These are phyloP conservation scores for Oryza longistaminata DNA, from an alignment of 176 grass and related monocot species.

Conservation along the genomic window DNA sequence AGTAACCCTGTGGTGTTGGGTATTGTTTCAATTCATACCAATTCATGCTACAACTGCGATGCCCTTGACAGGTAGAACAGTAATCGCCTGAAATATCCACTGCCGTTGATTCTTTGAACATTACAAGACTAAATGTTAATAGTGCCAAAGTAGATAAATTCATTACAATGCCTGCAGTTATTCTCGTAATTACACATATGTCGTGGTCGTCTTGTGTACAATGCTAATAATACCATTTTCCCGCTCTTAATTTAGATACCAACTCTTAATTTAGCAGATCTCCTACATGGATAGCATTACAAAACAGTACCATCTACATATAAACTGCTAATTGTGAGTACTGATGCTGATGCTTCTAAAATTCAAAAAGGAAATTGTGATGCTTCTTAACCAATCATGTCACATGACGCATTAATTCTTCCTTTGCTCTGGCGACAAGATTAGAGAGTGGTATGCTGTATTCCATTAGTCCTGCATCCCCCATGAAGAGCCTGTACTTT, in stretches of 20 bases:
- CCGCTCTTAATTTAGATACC: background rate
- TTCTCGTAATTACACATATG: background rate
- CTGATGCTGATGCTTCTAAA: background rate
- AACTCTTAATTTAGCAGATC: background rate
- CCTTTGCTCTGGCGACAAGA: slow-evolving; percentile 21
- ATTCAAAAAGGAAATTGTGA: too few species aligned
- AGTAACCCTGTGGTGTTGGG: too few species aligned
- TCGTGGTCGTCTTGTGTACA: background rate
- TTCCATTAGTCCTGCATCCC: slow-evolving; percentile 18
- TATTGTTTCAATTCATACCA: too few species aligned
- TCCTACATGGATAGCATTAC: background rate
- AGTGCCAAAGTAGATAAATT: too few species aligned
- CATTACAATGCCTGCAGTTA: too few species aligned
- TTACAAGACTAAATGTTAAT: too few species aligned
- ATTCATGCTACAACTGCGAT: too few species aligned
- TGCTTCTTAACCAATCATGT: background rate
- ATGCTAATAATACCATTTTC: too few species aligned
- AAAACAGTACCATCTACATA: background rate
- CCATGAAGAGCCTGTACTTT: slow-evolving; percentile 17
- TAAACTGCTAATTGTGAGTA: background rate
- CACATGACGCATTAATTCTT: background rate
- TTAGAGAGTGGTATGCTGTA: background rate
- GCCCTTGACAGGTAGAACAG: too few species aligned
- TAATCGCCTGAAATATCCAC: too few species aligned
- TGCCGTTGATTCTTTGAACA: too few species aligned